These are phyloP conservation scores for Epichloe gansuensis DNA, from an alignment of 2,329 filamentous ascomycete species.

Conservation along the genomic window DNA sequence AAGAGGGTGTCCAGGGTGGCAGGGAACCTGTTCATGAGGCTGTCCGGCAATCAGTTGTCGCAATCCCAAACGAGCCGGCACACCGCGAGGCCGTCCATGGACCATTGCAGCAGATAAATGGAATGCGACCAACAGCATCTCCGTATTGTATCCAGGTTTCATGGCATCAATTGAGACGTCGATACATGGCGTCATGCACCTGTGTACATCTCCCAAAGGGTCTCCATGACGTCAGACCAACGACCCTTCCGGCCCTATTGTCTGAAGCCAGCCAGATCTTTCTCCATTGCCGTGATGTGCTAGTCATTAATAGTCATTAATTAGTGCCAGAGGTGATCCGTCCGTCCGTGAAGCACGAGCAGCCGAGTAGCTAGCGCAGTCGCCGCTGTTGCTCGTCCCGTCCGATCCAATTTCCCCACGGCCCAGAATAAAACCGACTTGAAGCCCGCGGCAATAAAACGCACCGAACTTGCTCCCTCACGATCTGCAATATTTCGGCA, in stretches of 20 bases:
- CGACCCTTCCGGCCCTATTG: neutral
- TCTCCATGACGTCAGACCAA: conserved; percentile 14
- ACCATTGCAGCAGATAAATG: too few species aligned
- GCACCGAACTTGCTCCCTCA: neutral
- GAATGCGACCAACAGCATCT: neutral
- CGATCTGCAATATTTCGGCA: neutral
- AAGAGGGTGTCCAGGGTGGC: too few species aligned
- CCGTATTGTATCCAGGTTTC: neutral
- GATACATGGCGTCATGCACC: conserved; percentile 9
- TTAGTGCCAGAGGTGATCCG: neutral
- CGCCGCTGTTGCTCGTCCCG: neutral
- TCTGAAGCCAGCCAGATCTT: neutral
- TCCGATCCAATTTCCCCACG: neutral
- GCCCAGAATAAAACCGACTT: conserved; percentile 4
- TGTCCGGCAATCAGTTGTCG: too few species aligned
- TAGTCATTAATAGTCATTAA: neutral
- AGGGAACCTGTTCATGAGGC: too few species aligned
- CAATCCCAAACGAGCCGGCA: neutral
- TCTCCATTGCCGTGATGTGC: neutral
- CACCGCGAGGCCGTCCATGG: too few species aligned
- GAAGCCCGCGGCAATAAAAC: neutral
- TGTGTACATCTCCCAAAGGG: conserved; percentile 4
- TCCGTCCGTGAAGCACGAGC: neutral
- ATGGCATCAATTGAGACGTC: neutral
- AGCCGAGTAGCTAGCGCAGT: neutral